These are phyloP conservation scores for Nakaseomyces delphensis DNA, from an alignment of 1,139 yeast genomes.

Conservation along the genomic window DNA sequence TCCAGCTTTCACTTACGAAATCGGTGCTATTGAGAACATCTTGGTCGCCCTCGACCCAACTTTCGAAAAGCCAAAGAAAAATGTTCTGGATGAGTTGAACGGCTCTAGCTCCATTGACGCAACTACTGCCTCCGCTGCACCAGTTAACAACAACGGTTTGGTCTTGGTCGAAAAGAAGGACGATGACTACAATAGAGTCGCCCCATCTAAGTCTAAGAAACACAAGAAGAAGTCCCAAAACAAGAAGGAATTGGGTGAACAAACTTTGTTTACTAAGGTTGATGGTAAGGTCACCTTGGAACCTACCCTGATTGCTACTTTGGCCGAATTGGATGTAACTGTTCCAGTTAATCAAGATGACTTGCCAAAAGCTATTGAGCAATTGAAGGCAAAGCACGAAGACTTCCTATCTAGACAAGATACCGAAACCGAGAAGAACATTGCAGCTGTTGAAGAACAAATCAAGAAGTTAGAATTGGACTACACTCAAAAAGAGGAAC, in stretches of 20 bases:
- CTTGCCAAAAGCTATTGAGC: slow-evolving; percentile 54
- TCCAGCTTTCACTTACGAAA: slow-evolving; percentile 79
- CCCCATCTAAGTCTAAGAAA: slow-evolving; percentile 49
- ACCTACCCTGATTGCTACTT: slow-evolving; percentile 68
- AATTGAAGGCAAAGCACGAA: slow-evolving; percentile 65
- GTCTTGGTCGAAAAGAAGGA: slow-evolving; percentile 60
- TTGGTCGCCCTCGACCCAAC: slow-evolving; percentile 71
- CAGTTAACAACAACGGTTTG: slow-evolving; percentile 45
- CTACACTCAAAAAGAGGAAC: slow-evolving; percentile 32
- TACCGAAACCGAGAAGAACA: slow-evolving; percentile 68
- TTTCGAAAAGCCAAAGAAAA: slow-evolving; percentile 49
- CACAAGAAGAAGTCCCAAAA: slow-evolving; percentile 41
- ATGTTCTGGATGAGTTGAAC: slow-evolving; percentile 27
- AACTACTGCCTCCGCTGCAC: slow-evolving; percentile 17
- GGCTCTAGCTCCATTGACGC: slow-evolving; percentile 28
- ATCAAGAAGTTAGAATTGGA: slow-evolving; percentile 49
- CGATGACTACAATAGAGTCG: slow-evolving; percentile 36
- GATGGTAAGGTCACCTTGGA: slow-evolving; percentile 60
- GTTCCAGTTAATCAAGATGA: slow-evolving; percentile 77
- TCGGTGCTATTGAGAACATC: slow-evolving; percentile 62
- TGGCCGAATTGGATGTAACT: slow-evolving; percentile 67
- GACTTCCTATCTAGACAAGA: slow-evolving; percentile 70
- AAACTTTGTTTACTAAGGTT: slow-evolving; percentile 11
- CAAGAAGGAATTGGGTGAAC: slow-evolving; percentile 24
- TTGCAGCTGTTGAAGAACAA: slow-evolving; percentile 67